Conservation (phyloP, 2,329 filamentous ascomycete genomes). For the Aureobasidium sp. region DNA sequence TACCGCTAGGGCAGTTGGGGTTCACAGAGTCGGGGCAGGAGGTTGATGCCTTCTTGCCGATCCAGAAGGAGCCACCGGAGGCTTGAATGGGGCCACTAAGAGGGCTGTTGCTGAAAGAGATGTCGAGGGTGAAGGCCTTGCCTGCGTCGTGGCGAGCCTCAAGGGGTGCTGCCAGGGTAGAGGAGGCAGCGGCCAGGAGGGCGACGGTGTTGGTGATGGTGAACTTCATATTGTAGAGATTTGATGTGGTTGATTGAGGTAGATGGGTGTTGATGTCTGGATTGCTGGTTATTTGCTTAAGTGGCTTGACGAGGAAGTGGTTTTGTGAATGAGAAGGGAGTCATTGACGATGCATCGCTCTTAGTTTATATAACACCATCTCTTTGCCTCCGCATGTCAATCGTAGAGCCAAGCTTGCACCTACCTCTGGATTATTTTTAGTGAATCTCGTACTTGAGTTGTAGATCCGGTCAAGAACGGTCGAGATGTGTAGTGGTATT, state of each 20-base stretch:
- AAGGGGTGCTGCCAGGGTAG: conserved; percentile 9
- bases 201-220: conserved; percentile 1
- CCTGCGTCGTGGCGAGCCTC: conserved; percentile 8
- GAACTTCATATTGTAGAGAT: background rate
- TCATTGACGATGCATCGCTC: background rate
- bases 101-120: conserved; percentile 14
- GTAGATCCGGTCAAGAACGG: conserved; percentile 7
- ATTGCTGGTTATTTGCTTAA: background rate
- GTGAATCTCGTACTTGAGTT: background rate
- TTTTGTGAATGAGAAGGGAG: background rate
- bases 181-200: background rate
- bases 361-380: background rate
- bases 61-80: conserved; percentile 23
- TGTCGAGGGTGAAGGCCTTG: conserved; percentile 12
- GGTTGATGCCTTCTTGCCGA: conserved; percentile 24
- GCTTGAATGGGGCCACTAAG: conserved; percentile 21
- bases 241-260: background rate
- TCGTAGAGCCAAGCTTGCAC: background rate
- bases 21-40: conserved; percentile 25
- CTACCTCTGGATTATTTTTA: background rate
- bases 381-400: background rate
- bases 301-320: background rate
- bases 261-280: background rate
- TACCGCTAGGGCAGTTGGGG: conserved; percentile 21
- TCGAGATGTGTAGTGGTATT: background rate